Percentiles rank a stretch among this genome's conserved stretches.
Conservation (phyloP, 1,139 yeast species). For the Saccharomyces hybrid region DNA sequence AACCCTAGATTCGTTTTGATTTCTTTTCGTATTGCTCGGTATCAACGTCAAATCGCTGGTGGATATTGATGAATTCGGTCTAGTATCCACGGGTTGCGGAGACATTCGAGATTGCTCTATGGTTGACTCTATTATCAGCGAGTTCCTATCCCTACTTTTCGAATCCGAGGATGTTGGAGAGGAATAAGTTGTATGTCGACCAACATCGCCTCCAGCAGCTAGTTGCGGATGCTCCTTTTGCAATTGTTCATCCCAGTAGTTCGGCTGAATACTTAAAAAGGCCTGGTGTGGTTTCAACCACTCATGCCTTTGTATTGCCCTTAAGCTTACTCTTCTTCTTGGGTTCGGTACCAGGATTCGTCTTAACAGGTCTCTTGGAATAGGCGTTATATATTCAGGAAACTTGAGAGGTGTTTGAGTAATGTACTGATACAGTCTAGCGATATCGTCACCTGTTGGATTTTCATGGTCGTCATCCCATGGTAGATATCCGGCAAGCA, state of each 20-base stretch:
- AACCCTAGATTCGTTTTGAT: not conserved
- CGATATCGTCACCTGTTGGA: slow-evolving; percentile 93
- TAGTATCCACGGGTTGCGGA: not conserved
- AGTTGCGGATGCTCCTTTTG: not conserved
- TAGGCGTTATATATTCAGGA: slow-evolving; percentile 87
- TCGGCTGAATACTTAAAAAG: slow-evolving; percentile 74
- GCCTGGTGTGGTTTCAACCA: slow-evolving; percentile 82
- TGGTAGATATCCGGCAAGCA: slow-evolving; percentile 95
- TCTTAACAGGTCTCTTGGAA: slow-evolving; percentile 84
- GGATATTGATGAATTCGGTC: not conserved
- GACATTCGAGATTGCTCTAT: not conserved
- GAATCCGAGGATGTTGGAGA: slow-evolving; percentile 11
- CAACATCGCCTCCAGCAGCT: not conserved
- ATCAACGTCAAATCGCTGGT: slow-evolving; percentile 23
- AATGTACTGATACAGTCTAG: slow-evolving; percentile 82
- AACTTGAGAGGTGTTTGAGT: slow-evolving; percentile 87
- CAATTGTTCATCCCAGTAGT: slow-evolving; percentile 72
- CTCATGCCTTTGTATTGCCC: slow-evolving; percentile 68
- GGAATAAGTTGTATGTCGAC: slow-evolving; percentile 5
- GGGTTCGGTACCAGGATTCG: slow-evolving; percentile 71
- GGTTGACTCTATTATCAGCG: slow-evolving; percentile 18
- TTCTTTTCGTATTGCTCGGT: not conserved
- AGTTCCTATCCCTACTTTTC: slow-evolving; percentile 13
- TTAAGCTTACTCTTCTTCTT: slow-evolving; percentile 58
- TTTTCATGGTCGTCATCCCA: slow-evolving; percentile 96